Evolutionary conservation across 768 basidiomycete species (phyloP), one percentile per base, ranked within the genome.

Genomic region (Xerocomus brunneocitrinus): DNA sequence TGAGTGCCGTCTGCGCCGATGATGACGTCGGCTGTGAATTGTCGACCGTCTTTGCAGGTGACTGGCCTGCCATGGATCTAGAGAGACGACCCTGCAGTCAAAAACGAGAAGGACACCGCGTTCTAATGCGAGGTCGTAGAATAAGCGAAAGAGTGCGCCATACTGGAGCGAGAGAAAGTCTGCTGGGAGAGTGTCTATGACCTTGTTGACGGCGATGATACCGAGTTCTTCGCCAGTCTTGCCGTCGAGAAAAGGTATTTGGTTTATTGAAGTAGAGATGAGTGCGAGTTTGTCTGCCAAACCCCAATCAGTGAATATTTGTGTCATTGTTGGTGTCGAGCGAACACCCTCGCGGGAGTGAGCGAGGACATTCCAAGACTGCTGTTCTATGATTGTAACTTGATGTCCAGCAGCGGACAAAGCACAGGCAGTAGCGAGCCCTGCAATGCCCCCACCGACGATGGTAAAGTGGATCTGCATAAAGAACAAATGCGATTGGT

Each of bases 1-100:
- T 69, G 62, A n/a, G 72, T 72, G 8, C 84, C 84, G 63, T 85
- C 84, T 3, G 84, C 84, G 10, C 80, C 83, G 5, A 85, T 71
- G 38, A 85, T 65, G 25, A 84, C 62, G 58, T 85, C 83, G 0
- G 76, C 78, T 13, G 59, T 52, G 9, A 81, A 48, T 4, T 59
- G 67, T 47, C 75, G 72, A 10, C 80, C 82, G 38, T 65, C 71
- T 19, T 71, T 67, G 2, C 75, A 71, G 8, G 69, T 66, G 4
- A 67, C 57, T 0, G 5, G 65, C 65, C 7, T 66, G 43, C 55
- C 75, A 72, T 5, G 62, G 63, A 42, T 74, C 66, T 3, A 71
- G 52, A 0, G 62, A 59, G 12, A 74, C 65, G 46, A 79, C 75
- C 41, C 61, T 59, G 3, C 70, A 54, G 56, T 76, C 65, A 50